Evolutionary conservation across 805 yeast genomes (phyloP).

Genomic region (Starmerella vaccinii): DNA sequence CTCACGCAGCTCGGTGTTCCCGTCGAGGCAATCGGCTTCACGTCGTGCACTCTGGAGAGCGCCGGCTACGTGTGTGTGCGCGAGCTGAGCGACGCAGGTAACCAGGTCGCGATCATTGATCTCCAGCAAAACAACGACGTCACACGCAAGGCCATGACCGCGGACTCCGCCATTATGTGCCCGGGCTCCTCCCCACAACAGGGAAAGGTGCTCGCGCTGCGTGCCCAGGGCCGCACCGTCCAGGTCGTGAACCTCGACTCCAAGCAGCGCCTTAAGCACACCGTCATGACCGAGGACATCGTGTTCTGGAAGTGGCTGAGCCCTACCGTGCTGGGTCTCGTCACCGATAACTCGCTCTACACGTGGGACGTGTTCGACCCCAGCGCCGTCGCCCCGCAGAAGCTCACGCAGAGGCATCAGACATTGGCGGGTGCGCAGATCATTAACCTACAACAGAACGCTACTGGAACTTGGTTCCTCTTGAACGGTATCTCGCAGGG

Average conservation of each 20-base stretch:
- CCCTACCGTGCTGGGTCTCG: conserved; percentile 63
- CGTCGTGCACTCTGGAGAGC: conserved; percentile 88
- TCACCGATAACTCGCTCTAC: conserved; percentile 65
- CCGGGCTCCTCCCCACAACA: conserved; percentile 43
- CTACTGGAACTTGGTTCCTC: conserved; percentile 82
- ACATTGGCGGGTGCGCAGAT: conserved; percentile 69
- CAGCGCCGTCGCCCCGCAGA: conserved; percentile 64
- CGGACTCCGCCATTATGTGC: conserved; percentile 95
- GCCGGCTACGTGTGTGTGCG: conserved; percentile 73
- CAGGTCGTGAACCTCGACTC: conserved; percentile 80
- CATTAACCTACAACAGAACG: conserved; percentile 78
- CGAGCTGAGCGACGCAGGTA: conserved; percentile 42
- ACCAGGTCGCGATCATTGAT: conserved; percentile 82
- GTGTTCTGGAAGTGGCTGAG: conserved; percentile 93
- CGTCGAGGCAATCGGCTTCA: conserved; percentile 75
- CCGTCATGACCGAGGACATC: conserved; percentile 77
- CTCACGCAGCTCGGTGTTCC: conserved; percentile 77
- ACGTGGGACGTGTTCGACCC: conserved; percentile 79
- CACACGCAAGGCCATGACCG: conserved; percentile 86
- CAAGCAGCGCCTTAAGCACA: conserved; percentile 81
- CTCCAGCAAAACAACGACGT: conserved; percentile 67
- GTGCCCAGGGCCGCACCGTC: conserved; percentile 93
- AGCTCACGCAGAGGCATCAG: conserved; percentile 74
- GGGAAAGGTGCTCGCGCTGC: conserved; percentile 68
- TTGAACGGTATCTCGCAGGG: conserved; percentile 82